These are phyloP conservation scores for Rhodotorula glutinis DNA, from an alignment of 1,284 basidiomycete species.

Conservation along the genomic window DNA sequence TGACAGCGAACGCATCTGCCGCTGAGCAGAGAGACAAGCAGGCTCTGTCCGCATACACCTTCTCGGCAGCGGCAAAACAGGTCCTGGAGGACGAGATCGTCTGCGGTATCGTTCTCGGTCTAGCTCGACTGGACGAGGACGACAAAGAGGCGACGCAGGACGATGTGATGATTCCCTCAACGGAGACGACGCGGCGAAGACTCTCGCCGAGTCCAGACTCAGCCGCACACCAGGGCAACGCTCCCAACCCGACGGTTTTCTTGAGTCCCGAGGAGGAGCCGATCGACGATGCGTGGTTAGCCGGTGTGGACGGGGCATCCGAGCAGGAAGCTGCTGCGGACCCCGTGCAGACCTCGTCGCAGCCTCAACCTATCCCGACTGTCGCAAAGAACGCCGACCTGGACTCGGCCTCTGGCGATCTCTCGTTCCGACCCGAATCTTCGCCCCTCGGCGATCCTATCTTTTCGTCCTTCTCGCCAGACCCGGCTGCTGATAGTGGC, in stretches of 20 bases:
- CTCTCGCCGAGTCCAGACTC: background rate
- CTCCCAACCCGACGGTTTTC: constrained; percentile 17
- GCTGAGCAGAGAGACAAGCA: background rate
- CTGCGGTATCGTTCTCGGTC: constrained; percentile 78
- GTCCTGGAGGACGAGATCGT: constrained; percentile 76
- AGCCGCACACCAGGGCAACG: background rate
- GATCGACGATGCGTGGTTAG: constrained; percentile 25
- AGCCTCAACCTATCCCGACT: too few species aligned
- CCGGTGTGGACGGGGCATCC: background rate
- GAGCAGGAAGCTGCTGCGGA: background rate
- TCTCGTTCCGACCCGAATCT: constrained; percentile 4
- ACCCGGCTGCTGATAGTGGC: constrained; percentile 2
- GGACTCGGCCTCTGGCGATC: background rate
- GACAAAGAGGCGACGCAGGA: constrained; percentile 2
- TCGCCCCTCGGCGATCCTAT: constrained; percentile 4
- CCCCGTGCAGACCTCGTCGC: background rate
- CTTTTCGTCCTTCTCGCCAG: constrained; percentile 35
- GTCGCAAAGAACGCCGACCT: background rate
- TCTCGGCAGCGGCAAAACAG: constrained; percentile 46
- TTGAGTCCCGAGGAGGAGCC: constrained; percentile 31
- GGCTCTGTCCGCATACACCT: constrained; percentile 40
- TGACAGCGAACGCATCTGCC: background rate
- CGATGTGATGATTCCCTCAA: background rate
- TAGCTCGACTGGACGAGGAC: constrained; percentile 68
- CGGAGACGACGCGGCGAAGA: background rate